These are phyloP conservation scores for Emiliania huxleyi DNA, from an alignment of 78 protist genomes.

Conservation along the genomic window DNA sequence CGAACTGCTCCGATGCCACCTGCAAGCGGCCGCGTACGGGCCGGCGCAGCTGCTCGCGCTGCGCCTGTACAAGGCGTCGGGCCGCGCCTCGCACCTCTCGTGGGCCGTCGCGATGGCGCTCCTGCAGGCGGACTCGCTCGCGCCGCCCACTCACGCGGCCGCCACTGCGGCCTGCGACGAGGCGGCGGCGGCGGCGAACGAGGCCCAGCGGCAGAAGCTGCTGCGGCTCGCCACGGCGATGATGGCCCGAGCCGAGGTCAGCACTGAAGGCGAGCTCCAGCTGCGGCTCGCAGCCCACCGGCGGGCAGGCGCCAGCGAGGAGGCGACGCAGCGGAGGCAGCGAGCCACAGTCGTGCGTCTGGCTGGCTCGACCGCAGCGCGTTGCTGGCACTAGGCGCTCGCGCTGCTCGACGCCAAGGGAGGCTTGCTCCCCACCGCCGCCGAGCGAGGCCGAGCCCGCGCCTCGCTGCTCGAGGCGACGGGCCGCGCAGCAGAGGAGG, in stretches of 20 bases:
- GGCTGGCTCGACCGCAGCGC: too few relatives aligned
- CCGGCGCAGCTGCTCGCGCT: not conserved
- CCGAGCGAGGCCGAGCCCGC: not conserved
- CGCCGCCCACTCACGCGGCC: not conserved
- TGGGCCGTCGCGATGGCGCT: not conserved
- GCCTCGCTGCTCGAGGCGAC: not conserved
- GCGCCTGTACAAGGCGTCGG: not conserved
- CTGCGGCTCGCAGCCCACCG: not conserved
- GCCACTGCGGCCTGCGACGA: not conserved
- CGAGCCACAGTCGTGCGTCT: too few relatives aligned
- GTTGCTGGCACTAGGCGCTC: too few relatives aligned
- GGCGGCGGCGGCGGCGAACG: not conserved
- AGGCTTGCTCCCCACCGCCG: not conserved
- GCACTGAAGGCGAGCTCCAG: not conserved
- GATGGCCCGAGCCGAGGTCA: not conserved
- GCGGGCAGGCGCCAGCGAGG: not conserved
- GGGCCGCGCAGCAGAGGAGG: too few relatives aligned
- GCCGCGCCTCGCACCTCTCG: not conserved
- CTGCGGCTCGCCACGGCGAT: not conserved
- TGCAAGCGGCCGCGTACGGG: not conserved
- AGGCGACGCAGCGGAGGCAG: too few relatives aligned
- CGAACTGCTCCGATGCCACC: not conserved
- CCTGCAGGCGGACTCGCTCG: not conserved
- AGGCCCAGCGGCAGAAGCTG: not conserved
- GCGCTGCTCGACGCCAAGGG: not conserved